Base-by-base conservation (phyloP, 345 rosid genomes). In the Citrus unshiu region DNA sequence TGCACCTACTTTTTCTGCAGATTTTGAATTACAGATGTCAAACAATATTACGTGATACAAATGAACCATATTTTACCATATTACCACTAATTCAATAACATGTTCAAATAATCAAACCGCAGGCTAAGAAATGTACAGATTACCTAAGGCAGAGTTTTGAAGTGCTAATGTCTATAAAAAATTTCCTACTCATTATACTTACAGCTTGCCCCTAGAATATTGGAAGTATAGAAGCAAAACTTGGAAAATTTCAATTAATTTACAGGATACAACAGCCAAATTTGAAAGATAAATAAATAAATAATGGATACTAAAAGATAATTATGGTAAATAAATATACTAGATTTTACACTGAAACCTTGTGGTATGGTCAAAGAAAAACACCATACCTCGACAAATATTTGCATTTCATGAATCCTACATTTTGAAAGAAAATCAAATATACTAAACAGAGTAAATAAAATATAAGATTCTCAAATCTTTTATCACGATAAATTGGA, bases 1-100 rank as follows among this genome's bases (percentile, higher is more conserved):
- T 71, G 82, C 62, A 12, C 80, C 72, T 35, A 68, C 66, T 62
- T 57, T 84, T 35, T 80, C 84, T 87, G 86, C 60, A 74, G 59
- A 76, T 65, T 62, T 58, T 21, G 37, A 71, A 70, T 58, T 59
- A 22, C 34, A 22, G 14, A 74, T 51, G 63, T 34, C 54, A 37
- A 59, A 8, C 34, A 59, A 57, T 9, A 57, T 32, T 57, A 57
- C 35, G 25, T 57, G 13, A 57, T 72, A 72, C 27, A 54, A 10
- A 18, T 72, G 43, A 39, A 72, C 64, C 30, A 34, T 35, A 13
- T 49, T 51, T 9, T 56, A 68, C 37, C 63, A 7, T 49, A 19
- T 9, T 56, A 68, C 37, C 63, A 7, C 30, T 22, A 24, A 7
- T 61, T 37, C n/a, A n/a, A 54, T 14, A 12, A 16, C 25, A 4